A percentile compares a stretch with the other conserved stretches of the same genome.
phyloP scores from a whole-genome alignment of 345 rosid species.

The Populus deltoides region DNA sequence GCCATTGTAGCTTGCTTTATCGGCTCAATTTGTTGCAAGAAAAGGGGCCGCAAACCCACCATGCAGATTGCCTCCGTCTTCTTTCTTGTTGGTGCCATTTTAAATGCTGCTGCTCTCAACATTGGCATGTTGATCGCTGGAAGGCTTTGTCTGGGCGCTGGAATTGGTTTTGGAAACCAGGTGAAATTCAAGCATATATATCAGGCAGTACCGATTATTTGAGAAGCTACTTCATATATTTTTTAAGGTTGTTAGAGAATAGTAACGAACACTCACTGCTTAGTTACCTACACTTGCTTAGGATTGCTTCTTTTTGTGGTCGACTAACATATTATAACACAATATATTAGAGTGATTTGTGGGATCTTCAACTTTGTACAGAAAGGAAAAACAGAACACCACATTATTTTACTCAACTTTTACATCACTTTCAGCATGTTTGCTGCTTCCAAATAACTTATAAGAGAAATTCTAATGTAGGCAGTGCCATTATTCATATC shows the following conservation, averaged over 20 bases:
- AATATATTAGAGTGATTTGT: too few species aligned
- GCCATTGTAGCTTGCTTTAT: conserved; percentile 60
- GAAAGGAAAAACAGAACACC: too few species aligned
- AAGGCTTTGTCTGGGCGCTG: conserved; percentile 21
- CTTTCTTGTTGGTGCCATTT: conserved; percentile 52
- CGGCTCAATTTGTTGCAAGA: conserved; percentile 50
- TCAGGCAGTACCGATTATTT: too few species aligned
- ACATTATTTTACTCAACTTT: too few species aligned
- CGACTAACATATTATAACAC: too few species aligned
- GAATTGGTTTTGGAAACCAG: conserved; percentile 32
- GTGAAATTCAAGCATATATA: neutral
- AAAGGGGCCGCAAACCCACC: conserved; percentile 61
- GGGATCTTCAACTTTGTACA: too few species aligned
- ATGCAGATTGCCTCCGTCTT: conserved; percentile 67
- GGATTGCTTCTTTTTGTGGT: neutral
- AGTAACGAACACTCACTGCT: too few species aligned
- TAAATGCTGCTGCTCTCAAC: conserved; percentile 22
- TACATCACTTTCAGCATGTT: too few species aligned
- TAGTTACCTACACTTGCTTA: too few species aligned
- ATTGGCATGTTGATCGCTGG: conserved; percentile 25
- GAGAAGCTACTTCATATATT: neutral
- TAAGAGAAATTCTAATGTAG: conserved; percentile 12
- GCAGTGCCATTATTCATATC: conserved; percentile 38
- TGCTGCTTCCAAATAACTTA: too few species aligned
- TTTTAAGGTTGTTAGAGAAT: too few species aligned